Percentiles rank a stretch among this genome's conserved stretches.
Evolutionary conservation across 2,329 filamentous ascomycete genomes (phyloP).

Genomic region (Diaporthe citri): DNA sequence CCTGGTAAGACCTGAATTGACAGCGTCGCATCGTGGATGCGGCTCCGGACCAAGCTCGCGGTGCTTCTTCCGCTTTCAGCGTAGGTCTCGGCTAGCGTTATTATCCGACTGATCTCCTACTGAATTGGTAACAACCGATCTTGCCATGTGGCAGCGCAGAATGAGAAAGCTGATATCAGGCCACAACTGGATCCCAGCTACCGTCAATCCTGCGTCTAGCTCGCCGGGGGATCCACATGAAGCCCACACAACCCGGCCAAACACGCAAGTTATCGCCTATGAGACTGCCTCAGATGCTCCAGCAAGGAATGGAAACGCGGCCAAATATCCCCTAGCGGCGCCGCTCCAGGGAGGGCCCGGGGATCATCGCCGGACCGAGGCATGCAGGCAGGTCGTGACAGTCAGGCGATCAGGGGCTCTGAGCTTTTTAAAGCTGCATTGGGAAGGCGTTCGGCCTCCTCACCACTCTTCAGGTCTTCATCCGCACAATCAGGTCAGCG

Average conservation of each 20-base stretch:
- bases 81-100: neutral
- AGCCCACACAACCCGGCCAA: neutral
- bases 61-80: constrained; percentile 10
- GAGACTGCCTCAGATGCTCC: neutral
- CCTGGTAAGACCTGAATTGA: neutral
- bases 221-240: constrained; percentile 11
- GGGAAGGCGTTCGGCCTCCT: neutral
- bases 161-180: constrained; percentile 1
- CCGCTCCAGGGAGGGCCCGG: neutral
- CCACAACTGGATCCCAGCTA: neutral
- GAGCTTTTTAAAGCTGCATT: neutral
- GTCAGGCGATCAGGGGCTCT: neutral
- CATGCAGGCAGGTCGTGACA: neutral
- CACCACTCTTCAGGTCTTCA: neutral
- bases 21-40: constrained; percentile 26
- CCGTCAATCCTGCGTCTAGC: constrained; percentile 9
- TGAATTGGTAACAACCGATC: neutral
- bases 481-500: neutral
- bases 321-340: neutral
- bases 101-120: neutral
- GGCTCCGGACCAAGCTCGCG: constrained; percentile 9
- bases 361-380: neutral
- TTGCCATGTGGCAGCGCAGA: constrained; percentile 6
- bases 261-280: neutral
- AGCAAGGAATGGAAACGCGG: neutral